Evolutionary conservation across 202 grass and related monocot species (phyloP).

Genomic region (Panicum virgatum): DNA sequence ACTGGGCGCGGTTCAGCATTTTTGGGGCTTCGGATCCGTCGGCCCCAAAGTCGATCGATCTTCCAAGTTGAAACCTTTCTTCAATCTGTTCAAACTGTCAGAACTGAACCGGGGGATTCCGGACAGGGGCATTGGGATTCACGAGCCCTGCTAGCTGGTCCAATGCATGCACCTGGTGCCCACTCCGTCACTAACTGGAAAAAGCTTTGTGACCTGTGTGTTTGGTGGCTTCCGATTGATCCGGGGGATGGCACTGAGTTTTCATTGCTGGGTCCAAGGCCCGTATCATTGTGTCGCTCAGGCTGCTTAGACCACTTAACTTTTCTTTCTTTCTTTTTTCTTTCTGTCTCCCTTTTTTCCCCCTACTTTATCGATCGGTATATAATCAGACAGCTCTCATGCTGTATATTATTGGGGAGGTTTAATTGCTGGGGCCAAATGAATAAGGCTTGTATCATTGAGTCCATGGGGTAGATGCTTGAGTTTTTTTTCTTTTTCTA

Average conservation of each 20-base stretch:
- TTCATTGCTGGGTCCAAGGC: background rate
- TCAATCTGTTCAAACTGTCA: background rate
- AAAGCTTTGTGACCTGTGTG: background rate
- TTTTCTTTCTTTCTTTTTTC: background rate
- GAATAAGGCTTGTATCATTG: background rate
- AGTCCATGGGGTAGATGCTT: background rate
- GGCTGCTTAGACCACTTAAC: background rate
- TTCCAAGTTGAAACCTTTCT: background rate
- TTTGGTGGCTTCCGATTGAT: background rate
- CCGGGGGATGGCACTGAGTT: background rate
- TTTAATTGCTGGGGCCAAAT: background rate
- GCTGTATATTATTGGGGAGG: background rate
- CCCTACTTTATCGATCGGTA: background rate
- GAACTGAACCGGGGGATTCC: background rate
- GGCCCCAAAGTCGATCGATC: background rate
- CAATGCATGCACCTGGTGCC: background rate
- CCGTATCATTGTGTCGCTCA: background rate
- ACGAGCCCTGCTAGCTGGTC: background rate
- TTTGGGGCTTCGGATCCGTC: background rate
- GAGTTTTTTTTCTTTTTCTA: background rate
- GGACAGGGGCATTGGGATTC: slow-evolving; percentile 15
- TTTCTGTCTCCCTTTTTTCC: background rate
- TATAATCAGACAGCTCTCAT: background rate
- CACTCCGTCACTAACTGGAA: background rate
- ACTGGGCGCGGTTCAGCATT: background rate